A percentile compares a stretch with the other conserved stretches of the same genome.
phyloP scores from a whole-genome alignment of 202 grass and related monocot genomes.

The Digitaria exilis region DNA sequence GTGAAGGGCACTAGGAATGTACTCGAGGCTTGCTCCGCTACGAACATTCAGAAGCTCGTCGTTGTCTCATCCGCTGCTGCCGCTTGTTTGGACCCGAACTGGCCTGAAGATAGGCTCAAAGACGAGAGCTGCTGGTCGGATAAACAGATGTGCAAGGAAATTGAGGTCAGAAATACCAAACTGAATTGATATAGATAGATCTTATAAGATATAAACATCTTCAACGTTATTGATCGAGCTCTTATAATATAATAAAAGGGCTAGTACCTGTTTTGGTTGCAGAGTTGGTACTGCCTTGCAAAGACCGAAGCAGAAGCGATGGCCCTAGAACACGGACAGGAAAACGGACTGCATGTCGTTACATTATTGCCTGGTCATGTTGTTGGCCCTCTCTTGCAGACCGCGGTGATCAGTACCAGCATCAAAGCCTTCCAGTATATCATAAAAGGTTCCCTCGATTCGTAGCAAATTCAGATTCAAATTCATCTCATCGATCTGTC shows the following conservation, averaged over 20 bases:
- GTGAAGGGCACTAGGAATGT: too few relatives aligned
- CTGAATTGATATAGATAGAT: too few relatives aligned
- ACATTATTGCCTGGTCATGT: conserved; percentile 37
- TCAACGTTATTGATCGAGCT: too few relatives aligned
- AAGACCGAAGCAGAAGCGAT: conserved; percentile 31
- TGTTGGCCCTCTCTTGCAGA: conserved; percentile 44
- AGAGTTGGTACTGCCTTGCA: conserved; percentile 50
- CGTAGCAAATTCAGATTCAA: not conserved
- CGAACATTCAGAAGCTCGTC: too few relatives aligned
- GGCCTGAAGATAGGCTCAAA: conserved; percentile 35
- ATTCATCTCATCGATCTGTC: too few relatives aligned
- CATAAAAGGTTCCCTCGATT: conserved; percentile 38
- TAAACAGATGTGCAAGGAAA: conserved; percentile 43
- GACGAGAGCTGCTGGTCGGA: conserved; percentile 60
- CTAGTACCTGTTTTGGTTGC: not conserved
- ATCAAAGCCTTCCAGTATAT: conserved; percentile 32
- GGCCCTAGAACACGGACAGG: conserved; percentile 29
- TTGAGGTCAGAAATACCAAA: conserved; percentile 28
- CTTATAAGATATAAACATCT: not conserved
- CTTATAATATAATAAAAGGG: too few relatives aligned
- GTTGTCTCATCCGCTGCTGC: too few relatives aligned
- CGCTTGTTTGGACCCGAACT: conserved; percentile 19
- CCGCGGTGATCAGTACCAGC: conserved; percentile 24
- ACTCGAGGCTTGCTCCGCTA: too few relatives aligned
- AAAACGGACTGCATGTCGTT: conserved; percentile 28